These are phyloP conservation scores for Meira nashicola DNA, from an alignment of 1,284 basidiomycete species.

Conservation along the genomic window DNA sequence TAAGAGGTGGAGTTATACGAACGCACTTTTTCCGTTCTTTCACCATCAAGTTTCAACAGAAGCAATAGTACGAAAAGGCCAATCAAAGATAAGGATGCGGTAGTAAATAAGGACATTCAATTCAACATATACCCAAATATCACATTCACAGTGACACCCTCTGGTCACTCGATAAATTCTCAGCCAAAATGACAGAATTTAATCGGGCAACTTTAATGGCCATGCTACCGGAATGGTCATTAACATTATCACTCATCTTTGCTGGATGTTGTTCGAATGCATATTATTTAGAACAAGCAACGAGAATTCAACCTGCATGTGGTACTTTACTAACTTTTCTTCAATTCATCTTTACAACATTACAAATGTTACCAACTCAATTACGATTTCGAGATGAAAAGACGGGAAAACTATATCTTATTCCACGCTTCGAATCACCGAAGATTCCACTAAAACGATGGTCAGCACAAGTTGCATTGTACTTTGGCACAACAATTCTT, in stretches of 20 bases:
- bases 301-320: conserved; percentile 29
- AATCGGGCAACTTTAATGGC: too few species aligned
- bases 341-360: conserved; percentile 42
- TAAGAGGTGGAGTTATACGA: too few species aligned
- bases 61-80: too few species aligned
- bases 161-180: too few species aligned
- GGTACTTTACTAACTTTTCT: conserved; percentile 48
- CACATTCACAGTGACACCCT: too few species aligned
- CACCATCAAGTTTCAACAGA: too few species aligned
- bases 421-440: neutral
- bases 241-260: conserved; percentile 48
- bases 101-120: too few species aligned
- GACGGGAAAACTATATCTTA: neutral
- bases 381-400: conserved; percentile 10
- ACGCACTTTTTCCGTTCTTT: too few species aligned
- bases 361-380: conserved; percentile 32
- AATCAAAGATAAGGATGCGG: too few species aligned
- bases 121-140: too few species aligned
- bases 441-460: conserved; percentile 70
- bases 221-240: conserved; percentile 23
- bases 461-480: conserved; percentile 74
- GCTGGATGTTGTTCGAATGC: conserved; percentile 51
- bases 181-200: too few species aligned
- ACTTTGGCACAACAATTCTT: conserved; percentile 72
- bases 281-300: conserved; percentile 42